Conservation (phyloP, 2,329 filamentous ascomycete genomes). For the Xylaria hypoxylon region DNA sequence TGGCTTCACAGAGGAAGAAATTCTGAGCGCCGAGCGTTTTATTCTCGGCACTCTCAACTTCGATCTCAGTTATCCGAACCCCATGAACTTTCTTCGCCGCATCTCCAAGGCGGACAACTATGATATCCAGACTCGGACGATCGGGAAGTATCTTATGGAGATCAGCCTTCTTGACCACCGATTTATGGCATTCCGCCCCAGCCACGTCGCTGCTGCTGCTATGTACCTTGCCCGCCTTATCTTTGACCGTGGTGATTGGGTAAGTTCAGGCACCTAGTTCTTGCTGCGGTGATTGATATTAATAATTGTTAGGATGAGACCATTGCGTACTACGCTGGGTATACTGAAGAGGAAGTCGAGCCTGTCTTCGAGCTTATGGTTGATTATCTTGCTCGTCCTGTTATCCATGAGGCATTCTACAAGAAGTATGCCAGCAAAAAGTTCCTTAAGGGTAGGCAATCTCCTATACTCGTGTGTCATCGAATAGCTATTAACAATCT, state of each 20-base stretch:
- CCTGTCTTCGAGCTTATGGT: conserved; percentile 95
- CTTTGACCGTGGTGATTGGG: conserved; percentile 91
- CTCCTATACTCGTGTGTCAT: conserved; percentile 41
- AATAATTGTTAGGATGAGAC: conserved; percentile 75
- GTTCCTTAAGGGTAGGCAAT: conserved; percentile 88
- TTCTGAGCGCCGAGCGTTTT: conserved; percentile 96
- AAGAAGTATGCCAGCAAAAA: conserved; percentile 99
- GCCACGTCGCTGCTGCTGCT: conserved; percentile 88
- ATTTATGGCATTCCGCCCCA: conserved; percentile 90
- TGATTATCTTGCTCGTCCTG: conserved; percentile 91
- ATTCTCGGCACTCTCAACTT: conserved; percentile 92
- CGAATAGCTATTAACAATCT: conserved; percentile 41
- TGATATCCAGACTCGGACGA: conserved; percentile 95
- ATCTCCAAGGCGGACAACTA: conserved; percentile 99
- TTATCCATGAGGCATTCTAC: conserved; percentile 97
- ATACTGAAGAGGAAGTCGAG: conserved; percentile 91
- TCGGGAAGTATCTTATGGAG: conserved; percentile 98
- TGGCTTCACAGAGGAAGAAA: conserved; percentile 94
- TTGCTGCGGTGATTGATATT: conserved; percentile 40
- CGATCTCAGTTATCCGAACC: conserved; percentile 97
- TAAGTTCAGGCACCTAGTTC: conserved; percentile 60
- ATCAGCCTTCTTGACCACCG: conserved; percentile 95
- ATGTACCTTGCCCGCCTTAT: conserved; percentile 96
- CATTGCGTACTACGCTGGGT: conserved; percentile 90
- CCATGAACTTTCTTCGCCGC: conserved; percentile 99